Conservation (phyloP, 176 grass and related monocot genomes). For the Carex littledalei region DNA sequence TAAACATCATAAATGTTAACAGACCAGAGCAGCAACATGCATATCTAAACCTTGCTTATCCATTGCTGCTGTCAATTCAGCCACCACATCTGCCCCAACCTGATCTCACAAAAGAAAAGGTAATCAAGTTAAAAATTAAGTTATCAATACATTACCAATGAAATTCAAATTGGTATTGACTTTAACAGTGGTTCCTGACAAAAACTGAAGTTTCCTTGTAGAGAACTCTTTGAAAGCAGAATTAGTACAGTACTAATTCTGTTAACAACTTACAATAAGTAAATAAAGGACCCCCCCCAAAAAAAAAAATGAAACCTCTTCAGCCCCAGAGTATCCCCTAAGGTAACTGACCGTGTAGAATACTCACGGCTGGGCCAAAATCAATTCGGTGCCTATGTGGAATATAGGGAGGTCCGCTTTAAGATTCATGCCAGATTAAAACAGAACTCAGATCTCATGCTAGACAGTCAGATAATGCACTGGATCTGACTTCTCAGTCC, state of each 20-base stretch:
- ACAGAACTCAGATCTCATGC: too few species aligned
- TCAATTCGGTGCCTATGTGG: too few species aligned
- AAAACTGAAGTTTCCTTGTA: not conserved
- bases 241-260: not conserved
- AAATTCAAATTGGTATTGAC: not conserved
- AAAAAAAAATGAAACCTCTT: not conserved
- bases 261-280: not conserved
- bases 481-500: too few species aligned
- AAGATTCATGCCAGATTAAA: too few species aligned
- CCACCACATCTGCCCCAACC: constrained; percentile 75
- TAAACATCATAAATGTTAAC: not conserved
- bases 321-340: too few species aligned
- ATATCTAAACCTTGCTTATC: constrained; percentile 67
- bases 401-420: too few species aligned
- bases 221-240: not conserved
- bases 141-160: not conserved
- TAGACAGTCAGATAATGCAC: too few species aligned
- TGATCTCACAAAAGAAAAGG: constrained; percentile 33
- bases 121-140: not conserved
- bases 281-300: not conserved
- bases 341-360: too few species aligned
- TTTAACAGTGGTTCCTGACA: not conserved
- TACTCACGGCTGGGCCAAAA: too few species aligned
- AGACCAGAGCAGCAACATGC: constrained; percentile 73
- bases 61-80: constrained; percentile 57